Percentiles rank a stretch among this genome's conserved stretches.
These are phyloP conservation scores for Ascochyta viciae-villosae DNA, from an alignment of 2,329 filamentous ascomycete genomes.

Conservation along the genomic window DNA sequence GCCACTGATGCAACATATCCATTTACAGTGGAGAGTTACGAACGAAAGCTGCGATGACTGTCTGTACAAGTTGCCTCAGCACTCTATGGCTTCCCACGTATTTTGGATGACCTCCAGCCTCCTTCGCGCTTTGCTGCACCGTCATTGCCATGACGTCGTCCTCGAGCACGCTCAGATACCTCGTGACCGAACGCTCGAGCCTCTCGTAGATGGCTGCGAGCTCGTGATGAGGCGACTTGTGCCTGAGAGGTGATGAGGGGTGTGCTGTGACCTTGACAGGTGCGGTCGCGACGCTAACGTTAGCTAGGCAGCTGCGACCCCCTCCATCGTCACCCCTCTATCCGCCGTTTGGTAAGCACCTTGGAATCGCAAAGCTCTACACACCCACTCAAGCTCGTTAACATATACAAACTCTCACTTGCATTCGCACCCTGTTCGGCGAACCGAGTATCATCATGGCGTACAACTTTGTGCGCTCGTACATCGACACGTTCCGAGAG, in stretches of 20 bases:
- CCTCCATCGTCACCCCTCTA: conserved; percentile 11
- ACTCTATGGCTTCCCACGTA: background rate
- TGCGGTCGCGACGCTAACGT: conserved; percentile 5
- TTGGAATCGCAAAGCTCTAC: background rate
- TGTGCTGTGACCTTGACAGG: conserved; percentile 6
- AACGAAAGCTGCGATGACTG: background rate
- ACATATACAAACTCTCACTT: background rate
- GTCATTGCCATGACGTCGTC: background rate
- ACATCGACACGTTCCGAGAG: conserved; percentile 90
- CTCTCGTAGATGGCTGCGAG: background rate
- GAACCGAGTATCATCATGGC: conserved; percentile 66
- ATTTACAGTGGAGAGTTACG: background rate
- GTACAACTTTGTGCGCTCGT: conserved; percentile 78
- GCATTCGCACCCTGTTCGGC: background rate
- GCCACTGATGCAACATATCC: too few relatives aligned
- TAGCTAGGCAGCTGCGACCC: conserved; percentile 12
- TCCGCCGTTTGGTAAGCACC: background rate
- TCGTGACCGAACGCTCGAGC: background rate
- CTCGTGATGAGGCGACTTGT: conserved; percentile 10
- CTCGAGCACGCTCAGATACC: background rate
- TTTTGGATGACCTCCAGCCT: background rate
- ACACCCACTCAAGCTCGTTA: background rate
- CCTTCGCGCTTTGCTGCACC: background rate
- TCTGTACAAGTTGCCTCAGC: background rate
- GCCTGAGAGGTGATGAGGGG: background rate